Evolutionary conservation across 140 eudicot genomes (phyloP).

Genomic region (Flaveria floridana): DNA sequence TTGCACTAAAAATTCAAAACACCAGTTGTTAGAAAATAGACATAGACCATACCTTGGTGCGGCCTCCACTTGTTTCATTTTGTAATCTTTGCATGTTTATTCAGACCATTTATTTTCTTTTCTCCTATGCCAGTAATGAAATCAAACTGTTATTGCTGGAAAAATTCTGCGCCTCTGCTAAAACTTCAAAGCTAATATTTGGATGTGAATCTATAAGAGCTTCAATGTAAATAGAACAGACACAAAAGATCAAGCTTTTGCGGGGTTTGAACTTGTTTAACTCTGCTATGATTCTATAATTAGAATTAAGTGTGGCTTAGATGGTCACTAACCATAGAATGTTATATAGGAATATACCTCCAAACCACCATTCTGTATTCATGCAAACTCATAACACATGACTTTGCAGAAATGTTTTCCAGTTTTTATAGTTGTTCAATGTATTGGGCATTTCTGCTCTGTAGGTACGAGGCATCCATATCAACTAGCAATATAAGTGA

Average conservation of each 20-base stretch:
- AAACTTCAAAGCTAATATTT: conserved; percentile 13
- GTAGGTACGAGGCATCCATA: conserved; percentile 65
- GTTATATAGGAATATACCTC: conserved; percentile 4
- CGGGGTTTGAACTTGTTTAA: conserved; percentile 3
- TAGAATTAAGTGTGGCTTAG: conserved; percentile 1
- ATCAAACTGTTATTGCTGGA: background rate
- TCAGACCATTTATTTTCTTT: background rate
- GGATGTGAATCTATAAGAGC: conserved; percentile 3
- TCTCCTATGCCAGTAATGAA: conserved; percentile 13
- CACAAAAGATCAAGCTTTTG: conserved; percentile 1
- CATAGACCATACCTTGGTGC: background rate
- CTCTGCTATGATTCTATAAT: background rate
- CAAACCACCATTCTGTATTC: conserved; percentile 9
- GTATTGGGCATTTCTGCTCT: conserved; percentile 15
- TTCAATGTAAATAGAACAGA: background rate
- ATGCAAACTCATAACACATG: background rate
- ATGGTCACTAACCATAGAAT: conserved; percentile 3
- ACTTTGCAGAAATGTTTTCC: background rate
- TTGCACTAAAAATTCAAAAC: conserved; percentile 1
- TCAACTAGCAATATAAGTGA: conserved; percentile 50
- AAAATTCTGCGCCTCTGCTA: background rate
- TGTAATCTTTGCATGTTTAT: background rate
- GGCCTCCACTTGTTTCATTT: conserved; percentile 2
- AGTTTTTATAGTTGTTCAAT: background rate
- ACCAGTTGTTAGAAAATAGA: background rate